These are phyloP conservation scores for Castanopsis chinensis DNA, from an alignment of 306 rosid genomes.

Conservation along the genomic window DNA sequence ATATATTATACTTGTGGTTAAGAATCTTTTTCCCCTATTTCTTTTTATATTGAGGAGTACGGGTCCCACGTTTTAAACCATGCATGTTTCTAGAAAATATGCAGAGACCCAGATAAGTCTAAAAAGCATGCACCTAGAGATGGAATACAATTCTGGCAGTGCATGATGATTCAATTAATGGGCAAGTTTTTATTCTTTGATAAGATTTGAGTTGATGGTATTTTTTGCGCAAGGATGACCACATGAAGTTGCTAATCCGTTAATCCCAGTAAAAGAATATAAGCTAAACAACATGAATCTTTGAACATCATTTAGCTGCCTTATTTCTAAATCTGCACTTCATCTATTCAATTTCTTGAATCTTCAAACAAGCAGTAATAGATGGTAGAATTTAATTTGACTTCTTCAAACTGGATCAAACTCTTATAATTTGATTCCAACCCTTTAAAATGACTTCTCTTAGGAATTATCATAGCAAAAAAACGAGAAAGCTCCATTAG, in stretches of 20 bases:
- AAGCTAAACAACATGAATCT: not conserved
- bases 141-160: constrained; percentile 89
- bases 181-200: not conserved
- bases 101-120: constrained; percentile 40
- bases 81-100: not conserved
- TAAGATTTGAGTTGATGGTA: not conserved
- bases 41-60: not conserved
- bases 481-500: not conserved
- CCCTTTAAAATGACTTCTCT: not conserved
- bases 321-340: not conserved
- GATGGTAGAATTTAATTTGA: not conserved
- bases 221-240: not conserved
- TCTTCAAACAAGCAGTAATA: not conserved
- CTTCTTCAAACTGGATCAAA: not conserved
- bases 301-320: constrained; percentile 9
- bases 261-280: not conserved
- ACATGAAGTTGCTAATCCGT: not conserved
- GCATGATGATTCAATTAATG: constrained; percentile 66
- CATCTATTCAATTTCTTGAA: not conserved
- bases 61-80: not conserved
- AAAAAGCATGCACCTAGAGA: constrained; percentile 87
- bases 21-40: not conserved
- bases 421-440: not conserved
- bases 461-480: not conserved
- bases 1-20: constrained; percentile 30